These are phyloP conservation scores for Verruconis gallopava DNA, from an alignment of 2,329 filamentous ascomycete species.

Conservation along the genomic window DNA sequence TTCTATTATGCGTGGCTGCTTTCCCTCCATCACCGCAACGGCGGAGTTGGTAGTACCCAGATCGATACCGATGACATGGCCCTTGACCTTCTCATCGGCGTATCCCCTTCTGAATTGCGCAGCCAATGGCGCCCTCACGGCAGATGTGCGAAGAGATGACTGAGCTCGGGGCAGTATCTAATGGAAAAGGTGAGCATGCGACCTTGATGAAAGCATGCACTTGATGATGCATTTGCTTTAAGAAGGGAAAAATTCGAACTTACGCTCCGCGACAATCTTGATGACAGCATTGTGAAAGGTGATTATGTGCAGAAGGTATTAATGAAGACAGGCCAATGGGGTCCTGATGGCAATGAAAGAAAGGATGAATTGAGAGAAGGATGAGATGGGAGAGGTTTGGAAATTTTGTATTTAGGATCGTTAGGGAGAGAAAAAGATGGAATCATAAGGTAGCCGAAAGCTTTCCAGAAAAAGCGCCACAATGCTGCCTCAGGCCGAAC, in stretches of 20 bases:
- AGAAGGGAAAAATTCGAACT: conserved; percentile 14
- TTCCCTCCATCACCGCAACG: conserved; percentile 95
- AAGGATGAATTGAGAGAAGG: conserved; percentile 18
- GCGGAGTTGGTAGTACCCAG: conserved; percentile 96
- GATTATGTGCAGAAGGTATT: neutral
- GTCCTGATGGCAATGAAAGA: conserved; percentile 12
- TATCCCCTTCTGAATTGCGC: conserved; percentile 59
- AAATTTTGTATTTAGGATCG: conserved; percentile 10
- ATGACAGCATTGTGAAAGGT: conserved; percentile 24
- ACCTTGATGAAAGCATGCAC: neutral
- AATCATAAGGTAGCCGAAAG: neutral
- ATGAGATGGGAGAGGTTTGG: conserved; percentile 18
- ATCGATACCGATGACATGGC: conserved; percentile 95
- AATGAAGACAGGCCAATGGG: conserved; percentile 6
- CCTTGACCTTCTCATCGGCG: conserved; percentile 81
- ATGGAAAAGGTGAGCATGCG: conserved; percentile 5
- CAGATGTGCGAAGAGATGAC: conserved; percentile 53
- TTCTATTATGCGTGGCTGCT: conserved; percentile 89
- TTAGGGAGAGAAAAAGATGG: neutral
- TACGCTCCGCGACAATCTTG: conserved; percentile 29
- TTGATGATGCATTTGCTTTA: conserved; percentile 5
- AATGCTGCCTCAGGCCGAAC: too few relatives aligned
- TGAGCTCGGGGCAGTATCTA: conserved; percentile 59
- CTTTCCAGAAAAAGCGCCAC: neutral
- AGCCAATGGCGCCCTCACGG: conserved; percentile 55